Conservation (phyloP, 2,329 filamentous ascomycete species). For the Cryphonectria naterciae region DNA sequence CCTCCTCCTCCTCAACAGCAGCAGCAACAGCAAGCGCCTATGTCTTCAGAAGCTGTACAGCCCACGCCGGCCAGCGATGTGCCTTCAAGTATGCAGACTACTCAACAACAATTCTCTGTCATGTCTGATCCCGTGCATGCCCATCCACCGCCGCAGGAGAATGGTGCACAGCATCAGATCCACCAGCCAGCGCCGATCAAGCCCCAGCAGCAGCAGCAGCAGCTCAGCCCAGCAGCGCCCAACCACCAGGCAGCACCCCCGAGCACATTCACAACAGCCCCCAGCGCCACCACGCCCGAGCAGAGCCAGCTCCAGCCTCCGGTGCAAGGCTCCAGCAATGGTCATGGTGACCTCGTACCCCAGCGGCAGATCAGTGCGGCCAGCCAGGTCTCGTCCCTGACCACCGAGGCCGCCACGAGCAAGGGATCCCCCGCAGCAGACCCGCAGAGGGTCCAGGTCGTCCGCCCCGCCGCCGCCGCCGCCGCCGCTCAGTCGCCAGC, state of each 20-base stretch:
- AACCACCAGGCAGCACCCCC: conserved; percentile 7
- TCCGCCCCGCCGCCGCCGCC: conserved; percentile 7
- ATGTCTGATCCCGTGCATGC: conserved; percentile 12
- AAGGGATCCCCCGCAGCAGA: conserved; percentile 19
- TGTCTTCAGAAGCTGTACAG: conserved; percentile 6
- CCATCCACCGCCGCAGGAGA: conserved; percentile 1
- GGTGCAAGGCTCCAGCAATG: background rate
- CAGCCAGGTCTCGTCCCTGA: conserved; percentile 36
- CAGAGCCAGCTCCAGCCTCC: conserved; percentile 27
- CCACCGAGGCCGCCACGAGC: conserved; percentile 23
- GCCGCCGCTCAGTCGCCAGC: conserved; percentile 1
- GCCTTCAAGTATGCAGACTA: background rate
- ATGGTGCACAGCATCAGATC: conserved; percentile 11
- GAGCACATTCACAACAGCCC: conserved; percentile 4
- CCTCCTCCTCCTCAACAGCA: conserved; percentile 5
- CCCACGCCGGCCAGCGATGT: background rate
- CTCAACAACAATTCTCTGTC: conserved; percentile 18
- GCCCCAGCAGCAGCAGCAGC: background rate
- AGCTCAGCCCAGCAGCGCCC: background rate
- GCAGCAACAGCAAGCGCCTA: conserved; percentile 11
- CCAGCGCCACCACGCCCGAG: conserved; percentile 2
- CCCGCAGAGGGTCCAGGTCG: conserved; percentile 17
- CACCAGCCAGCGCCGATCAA: conserved; percentile 20
- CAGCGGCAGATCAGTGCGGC: conserved; percentile 36
- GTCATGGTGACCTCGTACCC: conserved; percentile 29